phyloP scores from a whole-genome alignment of 2,329 filamentous ascomycete genomes.

The Hypoxylon rubiginosum region DNA sequence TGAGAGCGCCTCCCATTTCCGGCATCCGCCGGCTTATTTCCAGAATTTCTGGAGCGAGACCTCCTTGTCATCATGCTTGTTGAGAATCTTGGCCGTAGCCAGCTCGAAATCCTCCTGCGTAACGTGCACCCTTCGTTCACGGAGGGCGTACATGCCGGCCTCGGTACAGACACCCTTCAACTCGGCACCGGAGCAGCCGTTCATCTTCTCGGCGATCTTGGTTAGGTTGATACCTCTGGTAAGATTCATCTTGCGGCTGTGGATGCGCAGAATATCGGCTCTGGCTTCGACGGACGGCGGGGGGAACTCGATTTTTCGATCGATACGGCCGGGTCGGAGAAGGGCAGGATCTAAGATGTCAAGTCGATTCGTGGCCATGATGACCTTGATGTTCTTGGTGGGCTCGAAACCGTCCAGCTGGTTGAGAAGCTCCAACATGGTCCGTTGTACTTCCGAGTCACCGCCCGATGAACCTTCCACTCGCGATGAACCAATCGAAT shows the following conservation, averaged over 20 bases:
- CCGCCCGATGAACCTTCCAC: constrained; percentile 96
- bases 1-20: not conserved
- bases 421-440: constrained; percentile 98
- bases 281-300: constrained; percentile 95
- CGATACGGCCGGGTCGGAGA: constrained; percentile 95
- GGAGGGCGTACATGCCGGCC: constrained; percentile 96
- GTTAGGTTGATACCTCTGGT: constrained; percentile 97
- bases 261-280: constrained; percentile 97
- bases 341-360: constrained; percentile 97
- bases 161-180: constrained; percentile 99
- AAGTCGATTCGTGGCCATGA: constrained; percentile 98
- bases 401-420: constrained; percentile 99
- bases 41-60: constrained; percentile 89
- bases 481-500: constrained; percentile 96
- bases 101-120: constrained; percentile 99
- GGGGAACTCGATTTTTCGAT: constrained; percentile 99
- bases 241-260: constrained; percentile 98
- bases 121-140: constrained; percentile 95
- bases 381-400: constrained; percentile 99
- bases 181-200: constrained; percentile 96
- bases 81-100: constrained; percentile 98
- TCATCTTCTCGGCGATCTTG: constrained; percentile 99
- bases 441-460: constrained; percentile 97
- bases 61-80: constrained; percentile 99
- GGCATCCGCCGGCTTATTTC: constrained; percentile 66